Base-by-base conservation (phyloP, 495 filamentous ascomycete genomes). In the Tuber umbilicatum region DNA sequence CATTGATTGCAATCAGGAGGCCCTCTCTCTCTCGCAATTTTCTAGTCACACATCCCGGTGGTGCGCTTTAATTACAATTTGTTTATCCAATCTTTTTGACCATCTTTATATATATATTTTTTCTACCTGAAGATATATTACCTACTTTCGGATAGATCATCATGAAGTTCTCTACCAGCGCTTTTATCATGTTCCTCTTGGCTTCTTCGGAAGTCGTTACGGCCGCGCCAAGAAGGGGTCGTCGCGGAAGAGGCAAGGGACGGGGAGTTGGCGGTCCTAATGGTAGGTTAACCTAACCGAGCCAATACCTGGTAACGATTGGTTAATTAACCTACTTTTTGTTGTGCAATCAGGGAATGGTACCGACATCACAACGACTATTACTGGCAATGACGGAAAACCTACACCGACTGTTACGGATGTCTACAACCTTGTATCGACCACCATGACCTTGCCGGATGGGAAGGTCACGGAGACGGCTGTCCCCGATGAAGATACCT, bases 1-100 rank as follows among this genome's bases (percentile, higher is more conserved):
- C 70, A 77, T 73, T 41, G 70, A 78, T 42, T 78, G 71, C 50
- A 77, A 72, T 43, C 50, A 71, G 71, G 69, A 64, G 68, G 75
- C 39, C 72, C 23, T 76, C 71, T 64, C 67, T 40, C 71, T 71
- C 70, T 76, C 73, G 2, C 21, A 14, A 27, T 77, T 76, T 76
- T 70, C 73, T 27, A 31, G 55, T 17, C 55, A 64, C 55, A 64
- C 55, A 74, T 73, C 73, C 75, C 31, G 73, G 75, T 23, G 75
- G 75, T 74, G 50, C 69, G 42, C 45, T 71, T 75, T 75, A 77
- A 71, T 77, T 39, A 14, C 31, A 75, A 75, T 35, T 75, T 39
- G 38, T 38, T 74, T 47, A 68, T 70, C 39, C 45, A 47, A 31
- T 31, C 16, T 31, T 64, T n/a, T n/a, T 55, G 47, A 64, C 55